A percentile compares a stretch with the other conserved stretches of the same genome.
Evolutionary conservation across 2,329 filamentous ascomycete genomes (phyloP).

Genomic region (Thyridium curvatum): DNA sequence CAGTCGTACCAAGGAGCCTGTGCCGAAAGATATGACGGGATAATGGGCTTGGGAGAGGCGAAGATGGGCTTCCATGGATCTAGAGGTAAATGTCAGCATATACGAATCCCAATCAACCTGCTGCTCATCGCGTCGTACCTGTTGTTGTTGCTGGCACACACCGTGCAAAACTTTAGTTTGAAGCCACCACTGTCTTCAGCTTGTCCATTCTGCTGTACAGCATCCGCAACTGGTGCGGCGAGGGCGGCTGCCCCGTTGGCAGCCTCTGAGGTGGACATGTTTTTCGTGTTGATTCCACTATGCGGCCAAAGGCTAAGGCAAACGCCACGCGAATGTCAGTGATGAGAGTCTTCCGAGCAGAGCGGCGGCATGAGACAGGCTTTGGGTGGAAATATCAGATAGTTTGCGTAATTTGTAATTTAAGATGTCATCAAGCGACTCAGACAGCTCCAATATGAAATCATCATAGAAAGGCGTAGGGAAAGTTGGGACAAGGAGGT

Average conservation of each 20-base stretch:
- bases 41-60: slow-evolving; percentile 80
- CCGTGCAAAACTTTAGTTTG: slow-evolving; percentile 94
- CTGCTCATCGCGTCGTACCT: slow-evolving; percentile 46
- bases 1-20: slow-evolving; percentile 86
- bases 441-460: slow-evolving; percentile 68
- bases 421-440: slow-evolving; percentile 49
- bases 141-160: slow-evolving; percentile 98
- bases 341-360: slow-evolving; percentile 1
- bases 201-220: slow-evolving; percentile 31
- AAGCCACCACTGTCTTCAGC: slow-evolving; percentile 54
- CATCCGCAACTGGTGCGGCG: slow-evolving; percentile 15
- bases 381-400: slow-evolving; percentile 11
- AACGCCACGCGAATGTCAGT: no score
- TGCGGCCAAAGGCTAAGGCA: no score
- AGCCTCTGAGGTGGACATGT: slow-evolving; percentile 25
- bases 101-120: not conserved
- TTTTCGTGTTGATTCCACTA: no score
- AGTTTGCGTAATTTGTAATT: slow-evolving; percentile 29
- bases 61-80: slow-evolving; percentile 98
- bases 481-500: slow-evolving; percentile 14
- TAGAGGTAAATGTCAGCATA: slow-evolving; percentile 22
- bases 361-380: not conserved
- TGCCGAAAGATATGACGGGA: slow-evolving; percentile 97
- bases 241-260: slow-evolving; percentile 28
- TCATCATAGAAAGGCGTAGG: slow-evolving; percentile 38